Base-by-base conservation (phyloP, 176 grass and related monocot genomes). In the Saccharum officinarum region DNA sequence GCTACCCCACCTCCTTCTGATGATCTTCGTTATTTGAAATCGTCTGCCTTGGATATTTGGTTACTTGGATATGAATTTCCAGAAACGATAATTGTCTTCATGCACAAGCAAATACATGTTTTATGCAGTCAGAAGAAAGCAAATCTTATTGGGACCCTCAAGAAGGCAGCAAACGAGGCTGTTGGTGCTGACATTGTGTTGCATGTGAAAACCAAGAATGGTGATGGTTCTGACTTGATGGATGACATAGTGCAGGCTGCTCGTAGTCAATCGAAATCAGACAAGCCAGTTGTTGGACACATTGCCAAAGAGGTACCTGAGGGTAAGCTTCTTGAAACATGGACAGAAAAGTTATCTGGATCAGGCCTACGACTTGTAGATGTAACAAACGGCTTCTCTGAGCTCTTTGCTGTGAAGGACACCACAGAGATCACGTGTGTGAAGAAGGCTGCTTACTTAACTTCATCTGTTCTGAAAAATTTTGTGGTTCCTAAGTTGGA, bases 401-500 rank as follows among this genome's bases (percentile, higher is more conserved):
- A 94, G 65, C 74, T 97, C 26, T 63, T 97, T 89, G 34, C 90
- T 76, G 86, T 94, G 26, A 94, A 97, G 45, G 88, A 92, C 91
- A 45, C 4, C 33, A 52, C 69, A 0, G 90, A 94, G 67, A 71
- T 94, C 34, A 86, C 62, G 15, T 89, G 73, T 85, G 88, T 94
- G 38, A 97, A 87, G 50, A 94, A 92, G 83, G 92, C 90, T 55
- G 92, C 92, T 23, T 91, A 91, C 82, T 72, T 97, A 79, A 85
- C 92, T 78, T 80, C 92, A 52, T 86, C 90, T 0, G 84, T 92
- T n/a, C 80, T 92, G 90, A 89, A 44, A 42, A 91, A 84, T 38
- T 97, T 82, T 83, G 88, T 97, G 40, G 86, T 97, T 79, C 86
- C 92, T 59, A 94, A 92, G 73, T 34, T 94, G 59, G 92, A 94